A percentile compares a stretch with the other conserved stretches of the same genome.
These are phyloP conservation scores for Thelonectria olida DNA, from an alignment of 2,329 filamentous ascomycete species.

Conservation along the genomic window DNA sequence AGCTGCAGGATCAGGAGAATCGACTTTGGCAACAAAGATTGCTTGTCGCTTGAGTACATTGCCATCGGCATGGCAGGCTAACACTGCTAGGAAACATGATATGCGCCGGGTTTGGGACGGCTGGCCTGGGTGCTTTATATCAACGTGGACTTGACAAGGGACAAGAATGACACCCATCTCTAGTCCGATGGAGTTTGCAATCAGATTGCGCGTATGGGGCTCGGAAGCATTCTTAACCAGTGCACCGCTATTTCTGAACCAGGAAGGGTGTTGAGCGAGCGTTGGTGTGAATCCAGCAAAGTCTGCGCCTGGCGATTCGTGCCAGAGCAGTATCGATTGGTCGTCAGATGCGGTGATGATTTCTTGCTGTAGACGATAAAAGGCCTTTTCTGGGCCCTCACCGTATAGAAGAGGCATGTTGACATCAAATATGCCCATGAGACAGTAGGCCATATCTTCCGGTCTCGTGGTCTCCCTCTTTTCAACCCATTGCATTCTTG, in stretches of 20 bases:
- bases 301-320: not conserved
- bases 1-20: not conserved
- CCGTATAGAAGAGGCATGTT: conserved; percentile 12
- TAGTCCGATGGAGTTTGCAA: not conserved
- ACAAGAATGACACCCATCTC: not conserved
- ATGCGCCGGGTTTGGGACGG: no score
- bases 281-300: not conserved
- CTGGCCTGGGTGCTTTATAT: no score
- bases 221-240: not conserved
- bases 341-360: not conserved
- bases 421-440: conserved; percentile 6
- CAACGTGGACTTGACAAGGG: not conserved
- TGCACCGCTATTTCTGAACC: not conserved
- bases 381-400: not conserved
- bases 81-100: not conserved
- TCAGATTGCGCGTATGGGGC: not conserved
- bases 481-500: not conserved
- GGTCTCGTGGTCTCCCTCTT: not conserved
- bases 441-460: conserved; percentile 1
- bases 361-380: not conserved
- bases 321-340: not conserved
- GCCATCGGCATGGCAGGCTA: not conserved
- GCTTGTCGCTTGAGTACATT: not conserved
- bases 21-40: not conserved
- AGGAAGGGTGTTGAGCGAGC: not conserved